Base-by-base conservation (phyloP, 1,284 basidiomycete genomes). In the Coniferiporia weirii region DNA sequence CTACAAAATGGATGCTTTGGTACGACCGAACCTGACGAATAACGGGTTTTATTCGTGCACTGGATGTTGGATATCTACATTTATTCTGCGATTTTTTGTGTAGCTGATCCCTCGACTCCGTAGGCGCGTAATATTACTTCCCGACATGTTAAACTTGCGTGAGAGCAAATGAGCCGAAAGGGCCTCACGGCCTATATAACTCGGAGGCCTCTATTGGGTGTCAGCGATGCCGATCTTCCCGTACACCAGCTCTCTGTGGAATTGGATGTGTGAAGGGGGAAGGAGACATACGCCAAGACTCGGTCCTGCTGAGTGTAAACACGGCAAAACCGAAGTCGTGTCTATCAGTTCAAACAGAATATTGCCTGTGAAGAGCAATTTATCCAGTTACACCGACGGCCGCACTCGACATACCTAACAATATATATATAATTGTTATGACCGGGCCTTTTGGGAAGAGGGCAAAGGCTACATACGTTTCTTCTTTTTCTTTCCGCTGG, bases 401-500 rank as follows among this genome's bases (percentile, higher is more conserved):
- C 22, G 54, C 55, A 46, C 44, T 61, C 22, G 55, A 61, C 44
- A 53, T 57, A 15, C 60, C 60, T 61, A 40, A 13, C n/a, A 5
- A 15, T 38, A 47, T 19, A 36, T 5, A 36, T 35, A 12, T 2
- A 43, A 47, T 44, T 1, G n/a, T 17, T 10, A 45, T 22, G 13
- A 44, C n/a, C 57, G 20, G 32, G 12, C 45, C 22, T n/a, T 35
- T 38, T 20, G 20, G 32, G 13, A 44, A 53, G 38, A 27, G 27
- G 15, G 19, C 35, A 49, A 22, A 27, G 13, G 52, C 43, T 8
- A 69, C 82, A 64, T 66, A 84, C 84, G 76, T 75, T 85, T 86
- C 68, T 79, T 79, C 70, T 86, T 91, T 73, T 86, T 89, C 72
- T 85, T 91, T 9, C 79, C 79, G n/a, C 73, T 79, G 1, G 79